Percentiles rank a stretch among this genome's conserved stretches.
These are phyloP conservation scores for Sugiyamaella pinicola DNA, from an alignment of 1,139 yeast genomes.

Conservation along the genomic window DNA sequence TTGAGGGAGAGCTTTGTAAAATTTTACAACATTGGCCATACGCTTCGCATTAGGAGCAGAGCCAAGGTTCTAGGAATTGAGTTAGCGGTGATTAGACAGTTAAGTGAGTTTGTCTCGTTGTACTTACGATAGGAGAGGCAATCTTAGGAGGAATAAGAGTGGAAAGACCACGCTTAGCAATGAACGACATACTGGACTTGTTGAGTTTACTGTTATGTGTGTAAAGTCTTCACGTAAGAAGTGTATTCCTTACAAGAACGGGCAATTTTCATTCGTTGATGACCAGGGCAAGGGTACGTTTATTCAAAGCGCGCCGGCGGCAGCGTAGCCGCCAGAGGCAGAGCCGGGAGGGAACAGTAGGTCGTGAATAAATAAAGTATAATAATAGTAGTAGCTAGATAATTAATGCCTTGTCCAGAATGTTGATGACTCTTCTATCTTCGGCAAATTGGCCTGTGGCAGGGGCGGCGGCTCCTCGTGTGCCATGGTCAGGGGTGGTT, in stretches of 20 bases:
- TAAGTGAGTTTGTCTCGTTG: background rate
- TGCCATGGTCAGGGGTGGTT: constrained; percentile 4
- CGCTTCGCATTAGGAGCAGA: constrained; percentile 96
- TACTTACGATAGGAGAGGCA: constrained; percentile 88
- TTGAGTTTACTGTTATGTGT: background rate
- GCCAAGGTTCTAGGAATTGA: constrained; percentile 70
- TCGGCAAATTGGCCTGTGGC: constrained; percentile 19
- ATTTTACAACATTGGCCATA: constrained; percentile 91
- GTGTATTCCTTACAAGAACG: too few relatives aligned
- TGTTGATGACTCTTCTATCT: constrained; percentile 28
- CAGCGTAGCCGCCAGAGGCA: background rate
- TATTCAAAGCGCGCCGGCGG: constrained; percentile 5
- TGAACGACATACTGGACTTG: constrained; percentile 63
- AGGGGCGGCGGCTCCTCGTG: background rate
- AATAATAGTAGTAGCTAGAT: constrained; percentile 18
- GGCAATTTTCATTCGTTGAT: constrained; percentile 12
- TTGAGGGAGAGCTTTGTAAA: constrained; percentile 95
- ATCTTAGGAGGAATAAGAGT: constrained; percentile 98
- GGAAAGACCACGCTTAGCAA: constrained; percentile 89
- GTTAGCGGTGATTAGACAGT: background rate
- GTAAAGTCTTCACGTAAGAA: background rate
- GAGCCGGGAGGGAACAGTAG: too few relatives aligned
- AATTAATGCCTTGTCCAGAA: constrained; percentile 28
- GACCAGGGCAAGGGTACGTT: background rate
- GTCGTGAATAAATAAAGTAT: constrained; percentile 14